Conservation (phyloP, 1,284 basidiomycete genomes). For the Thecaphora thlaspeos region DNA sequence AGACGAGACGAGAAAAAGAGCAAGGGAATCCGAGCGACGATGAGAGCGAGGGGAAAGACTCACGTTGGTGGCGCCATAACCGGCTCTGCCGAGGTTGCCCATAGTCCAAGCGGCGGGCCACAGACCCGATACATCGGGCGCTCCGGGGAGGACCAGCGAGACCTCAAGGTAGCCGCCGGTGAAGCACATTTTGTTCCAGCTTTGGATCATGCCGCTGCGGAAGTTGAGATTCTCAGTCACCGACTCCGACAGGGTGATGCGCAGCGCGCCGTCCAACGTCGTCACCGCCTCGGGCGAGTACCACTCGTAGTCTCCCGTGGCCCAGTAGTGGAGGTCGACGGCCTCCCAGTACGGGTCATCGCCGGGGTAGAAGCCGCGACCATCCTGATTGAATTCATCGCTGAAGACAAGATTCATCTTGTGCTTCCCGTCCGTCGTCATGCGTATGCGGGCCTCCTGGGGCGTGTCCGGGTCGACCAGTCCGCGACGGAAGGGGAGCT, state of each 20-base stretch:
- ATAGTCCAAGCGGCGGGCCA: constrained; percentile 55
- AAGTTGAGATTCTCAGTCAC: constrained; percentile 51
- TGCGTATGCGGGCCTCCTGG: constrained; percentile 11
- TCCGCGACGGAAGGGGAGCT: constrained; percentile 13
- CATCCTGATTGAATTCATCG: constrained; percentile 51
- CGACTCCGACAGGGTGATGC: constrained; percentile 57
- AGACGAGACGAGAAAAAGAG: too few species aligned
- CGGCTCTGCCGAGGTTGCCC: constrained; percentile 70
- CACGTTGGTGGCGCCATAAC: constrained; percentile 71
- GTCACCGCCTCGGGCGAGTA: constrained; percentile 49
- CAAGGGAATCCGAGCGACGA: too few species aligned
- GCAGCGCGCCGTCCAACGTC: constrained; percentile 37
- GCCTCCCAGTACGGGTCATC: constrained; percentile 58
- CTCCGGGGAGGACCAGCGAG: constrained; percentile 41
- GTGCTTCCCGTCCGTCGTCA: constrained; percentile 16
- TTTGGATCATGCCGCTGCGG: constrained; percentile 47
- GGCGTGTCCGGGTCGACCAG: constrained; percentile 52
- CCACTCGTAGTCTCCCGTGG: constrained; percentile 47
- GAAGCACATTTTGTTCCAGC: constrained; percentile 57
- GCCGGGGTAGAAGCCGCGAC: constrained; percentile 50
- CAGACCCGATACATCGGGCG: constrained; percentile 28
- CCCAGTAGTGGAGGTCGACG: constrained; percentile 48
- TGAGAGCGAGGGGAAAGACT: too few species aligned
- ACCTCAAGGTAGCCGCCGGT: constrained; percentile 57
- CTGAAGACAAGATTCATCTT: constrained; percentile 50